Conservation (phyloP, 129 eudicot genomes). For the Helianthus tuberosus region DNA sequence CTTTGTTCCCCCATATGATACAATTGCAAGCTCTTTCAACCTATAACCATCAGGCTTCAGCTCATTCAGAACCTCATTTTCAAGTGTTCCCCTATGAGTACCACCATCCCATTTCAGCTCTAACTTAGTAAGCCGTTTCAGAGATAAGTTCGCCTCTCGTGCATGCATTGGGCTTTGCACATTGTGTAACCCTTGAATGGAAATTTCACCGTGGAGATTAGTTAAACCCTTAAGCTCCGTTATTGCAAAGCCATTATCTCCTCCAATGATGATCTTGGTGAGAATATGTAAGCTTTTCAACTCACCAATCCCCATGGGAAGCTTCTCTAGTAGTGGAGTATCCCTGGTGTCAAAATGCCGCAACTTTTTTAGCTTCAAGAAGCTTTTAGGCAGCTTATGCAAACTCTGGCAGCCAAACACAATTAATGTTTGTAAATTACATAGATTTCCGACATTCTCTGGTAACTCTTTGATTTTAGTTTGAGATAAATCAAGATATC, state of each 20-base stretch:
- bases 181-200: not conserved
- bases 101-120: not conserved
- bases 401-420: not conserved
- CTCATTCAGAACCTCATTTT: constrained; percentile 4
- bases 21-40: not conserved
- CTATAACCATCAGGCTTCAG: not conserved
- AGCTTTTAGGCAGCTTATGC: constrained; percentile 1
- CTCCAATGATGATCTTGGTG: constrained; percentile 2
- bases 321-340: not conserved
- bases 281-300: constrained; percentile 15
- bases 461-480: constrained; percentile 18
- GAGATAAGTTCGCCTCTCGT: not conserved
- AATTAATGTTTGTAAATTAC: constrained; percentile 9
- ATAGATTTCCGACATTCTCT: not conserved
- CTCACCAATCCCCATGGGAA: constrained; percentile 12
- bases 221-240: not conserved
- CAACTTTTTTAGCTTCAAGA: not conserved
- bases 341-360: constrained; percentile 5
- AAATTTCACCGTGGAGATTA: not conserved
- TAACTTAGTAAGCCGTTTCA: constrained; percentile 1
- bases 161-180: not conserved
- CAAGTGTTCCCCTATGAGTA: not conserved
- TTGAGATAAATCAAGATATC: constrained; percentile 32
- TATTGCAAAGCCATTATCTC: not conserved
- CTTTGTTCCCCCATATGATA: constrained; percentile 17